Base-by-base conservation (phyloP, 441 rosid genomes). In the Macaranga tanarius region DNA sequence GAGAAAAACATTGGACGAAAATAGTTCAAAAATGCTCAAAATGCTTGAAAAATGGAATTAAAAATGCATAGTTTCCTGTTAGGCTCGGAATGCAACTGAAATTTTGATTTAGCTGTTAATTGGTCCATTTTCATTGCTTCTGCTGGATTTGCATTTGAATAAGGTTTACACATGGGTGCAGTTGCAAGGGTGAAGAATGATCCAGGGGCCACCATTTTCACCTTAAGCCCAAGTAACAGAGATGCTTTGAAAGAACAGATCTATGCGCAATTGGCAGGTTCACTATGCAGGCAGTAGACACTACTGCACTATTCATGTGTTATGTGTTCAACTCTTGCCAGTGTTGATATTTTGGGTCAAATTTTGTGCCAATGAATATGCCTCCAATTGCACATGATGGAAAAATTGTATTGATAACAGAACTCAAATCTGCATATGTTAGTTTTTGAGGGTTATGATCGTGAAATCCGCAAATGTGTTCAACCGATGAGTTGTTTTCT, bases 171-270 rank as follows among this genome's bases (percentile, higher is more conserved):
- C 44, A 69, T 40, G 69, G 73, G 19, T 75, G 80, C 86, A 91
- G 94, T 88, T 68, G 85, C 85, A 3, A 87, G 88, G 80, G 42
- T 91, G 76, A 91, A 79, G 83, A 83, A 84, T 56, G 86, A 88
- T 70, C 90, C 87, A 0, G 88, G 87, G 59, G 92, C 91, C 28
- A 77, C 74, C 44, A 65, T 89, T 47, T 81, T 87, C 78, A 83
- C 85, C 1, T 69, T 89, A 75, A 84, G 62, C 69, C 75, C 74
- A 42, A 74, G 75, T 70, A 89, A 86, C 72, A 84, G 94, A 77
- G 94, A 89, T 76, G 75, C 80, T 23, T 50, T 76, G 25, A 81
- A 73, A 80, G 86, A 89, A 42, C 77, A 84, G 59, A 75, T 91
- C 42, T 84, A 70, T 75, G 56, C 64, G 63, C 78, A 80, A 19